Evolutionary conservation across 2,329 filamentous ascomycete species (phyloP).

Genomic region (Aspergillus tubingensis): DNA sequence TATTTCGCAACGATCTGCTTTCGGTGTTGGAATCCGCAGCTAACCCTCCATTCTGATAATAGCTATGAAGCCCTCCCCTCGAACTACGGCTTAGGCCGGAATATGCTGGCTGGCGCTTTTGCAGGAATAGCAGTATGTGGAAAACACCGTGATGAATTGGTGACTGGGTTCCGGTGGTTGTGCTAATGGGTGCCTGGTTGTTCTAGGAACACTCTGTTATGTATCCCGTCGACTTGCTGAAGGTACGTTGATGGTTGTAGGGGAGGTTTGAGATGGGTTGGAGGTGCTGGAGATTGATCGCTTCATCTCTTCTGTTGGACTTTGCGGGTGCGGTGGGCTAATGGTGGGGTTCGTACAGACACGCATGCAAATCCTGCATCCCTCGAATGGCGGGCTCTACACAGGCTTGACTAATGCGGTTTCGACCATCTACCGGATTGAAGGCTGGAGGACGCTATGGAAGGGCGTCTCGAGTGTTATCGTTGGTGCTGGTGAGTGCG

Average conservation of each 20-base stretch:
- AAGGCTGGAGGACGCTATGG: slow-evolving; percentile 91
- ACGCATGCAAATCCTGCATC: slow-evolving; percentile 94
- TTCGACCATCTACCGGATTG: slow-evolving; percentile 84
- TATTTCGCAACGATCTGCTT: neutral
- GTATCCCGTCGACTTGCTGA: slow-evolving; percentile 97
- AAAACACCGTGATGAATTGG: slow-evolving; percentile 2
- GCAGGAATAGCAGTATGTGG: slow-evolving; percentile 84
- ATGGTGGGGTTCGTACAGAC: slow-evolving; percentile 60
- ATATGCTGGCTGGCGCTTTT: slow-evolving; percentile 95
- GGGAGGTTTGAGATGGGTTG: neutral
- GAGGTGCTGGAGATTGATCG: neutral
- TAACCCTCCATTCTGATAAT: slow-evolving; percentile 28
- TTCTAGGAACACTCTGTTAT: slow-evolving; percentile 93
- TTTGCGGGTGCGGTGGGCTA: neutral
- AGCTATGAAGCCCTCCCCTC: slow-evolving; percentile 92
- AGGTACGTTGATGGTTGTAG: slow-evolving; percentile 61
- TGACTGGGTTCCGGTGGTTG: neutral
- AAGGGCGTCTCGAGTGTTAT: slow-evolving; percentile 95
- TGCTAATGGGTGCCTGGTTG: slow-evolving; percentile 21
- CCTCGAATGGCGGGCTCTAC: slow-evolving; percentile 77
- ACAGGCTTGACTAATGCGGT: slow-evolving; percentile 89
- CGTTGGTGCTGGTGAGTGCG: slow-evolving; percentile 77
- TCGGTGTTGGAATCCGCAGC: slow-evolving; percentile 6
- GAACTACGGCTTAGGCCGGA: slow-evolving; percentile 90
- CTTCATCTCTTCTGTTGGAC: neutral